A percentile compares a stretch with the other conserved stretches of the same genome.
Evolutionary conservation across 306 rosid species (phyloP).

Genomic region (Malus asiatica): DNA sequence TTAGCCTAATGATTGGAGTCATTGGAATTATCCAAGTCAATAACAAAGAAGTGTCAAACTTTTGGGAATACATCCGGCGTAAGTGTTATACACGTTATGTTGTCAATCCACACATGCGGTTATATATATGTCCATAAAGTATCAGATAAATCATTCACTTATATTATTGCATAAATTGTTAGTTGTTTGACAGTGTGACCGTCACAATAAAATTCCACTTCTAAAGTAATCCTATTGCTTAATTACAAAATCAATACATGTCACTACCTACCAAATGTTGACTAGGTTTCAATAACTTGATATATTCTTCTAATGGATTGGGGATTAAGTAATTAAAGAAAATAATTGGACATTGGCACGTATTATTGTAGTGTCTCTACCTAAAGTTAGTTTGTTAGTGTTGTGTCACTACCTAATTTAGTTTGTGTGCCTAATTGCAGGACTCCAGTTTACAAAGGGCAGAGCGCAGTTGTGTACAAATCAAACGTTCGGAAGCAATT

Average conservation of each 20-base stretch:
- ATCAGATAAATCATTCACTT: neutral
- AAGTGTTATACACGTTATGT: no score
- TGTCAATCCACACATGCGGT: no score
- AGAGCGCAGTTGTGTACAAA: constrained; percentile 52
- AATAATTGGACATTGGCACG: neutral
- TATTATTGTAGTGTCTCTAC: neutral
- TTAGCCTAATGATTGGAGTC: neutral
- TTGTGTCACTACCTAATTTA: neutral
- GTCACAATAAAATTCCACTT: neutral
- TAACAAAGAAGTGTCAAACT: neutral
- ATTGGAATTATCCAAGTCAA: constrained; percentile 5
- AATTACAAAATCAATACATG: neutral
- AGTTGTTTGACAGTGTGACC: no score
- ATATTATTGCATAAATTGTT: no score
- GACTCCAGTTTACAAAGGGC: constrained; percentile 41
- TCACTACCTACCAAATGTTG: neutral
- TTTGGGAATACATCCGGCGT: neutral
- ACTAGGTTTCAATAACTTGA: neutral
- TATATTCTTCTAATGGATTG: neutral
- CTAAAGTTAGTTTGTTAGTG: neutral
- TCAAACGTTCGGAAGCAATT: constrained; percentile 49
- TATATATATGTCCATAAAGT: no score
- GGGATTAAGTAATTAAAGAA: neutral
- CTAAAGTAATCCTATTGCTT: no score
- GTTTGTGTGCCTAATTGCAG: constrained; percentile 13